phyloP scores from a whole-genome alignment of 345 rosid species.

The Sonneratia caseolaris region DNA sequence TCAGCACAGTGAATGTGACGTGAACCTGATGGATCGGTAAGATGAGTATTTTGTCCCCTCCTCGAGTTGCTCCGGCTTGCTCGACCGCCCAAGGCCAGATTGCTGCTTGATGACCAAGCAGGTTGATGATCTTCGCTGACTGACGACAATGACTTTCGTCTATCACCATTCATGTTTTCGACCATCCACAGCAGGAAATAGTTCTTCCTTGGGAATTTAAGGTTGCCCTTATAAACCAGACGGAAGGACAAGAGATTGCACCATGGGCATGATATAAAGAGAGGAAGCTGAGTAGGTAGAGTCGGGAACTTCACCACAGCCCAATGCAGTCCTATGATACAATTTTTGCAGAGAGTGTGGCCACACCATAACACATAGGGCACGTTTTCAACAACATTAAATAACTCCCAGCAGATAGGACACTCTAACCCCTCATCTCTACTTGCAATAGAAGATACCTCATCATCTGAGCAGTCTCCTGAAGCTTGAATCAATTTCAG shows the following conservation, averaged over 20 bases:
- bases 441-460: conserved; percentile 42
- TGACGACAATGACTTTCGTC: conserved; percentile 30
- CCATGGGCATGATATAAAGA: conserved; percentile 88
- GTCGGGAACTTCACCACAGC: conserved; percentile 69
- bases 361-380: conserved; percentile 93
- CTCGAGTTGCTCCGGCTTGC: conserved; percentile 17
- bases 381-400: conserved; percentile 85
- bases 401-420: conserved; percentile 85
- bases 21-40: conserved; percentile 26
- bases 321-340: conserved; percentile 72
- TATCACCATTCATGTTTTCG: conserved; percentile 75
- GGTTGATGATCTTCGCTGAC: conserved; percentile 31
- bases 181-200: conserved; percentile 94
- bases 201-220: conserved; percentile 76
- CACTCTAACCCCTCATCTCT: conserved; percentile 79
- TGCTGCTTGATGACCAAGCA: conserved; percentile 22
- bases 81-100: conserved; percentile 22
- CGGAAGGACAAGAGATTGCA: conserved; percentile 75
- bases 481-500: conserved; percentile 23
- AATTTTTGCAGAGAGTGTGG: conserved; percentile 80
- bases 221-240: conserved; percentile 58
- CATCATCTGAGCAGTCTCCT: conserved; percentile 69
- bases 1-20: conserved; percentile 12
- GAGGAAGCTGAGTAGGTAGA: conserved; percentile 72
- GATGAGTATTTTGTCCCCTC: conserved; percentile 31